Evolutionary conservation across 192 early-diverging fungal genomes (phyloP).

Genomic region (Entomortierella beljakovae): DNA sequence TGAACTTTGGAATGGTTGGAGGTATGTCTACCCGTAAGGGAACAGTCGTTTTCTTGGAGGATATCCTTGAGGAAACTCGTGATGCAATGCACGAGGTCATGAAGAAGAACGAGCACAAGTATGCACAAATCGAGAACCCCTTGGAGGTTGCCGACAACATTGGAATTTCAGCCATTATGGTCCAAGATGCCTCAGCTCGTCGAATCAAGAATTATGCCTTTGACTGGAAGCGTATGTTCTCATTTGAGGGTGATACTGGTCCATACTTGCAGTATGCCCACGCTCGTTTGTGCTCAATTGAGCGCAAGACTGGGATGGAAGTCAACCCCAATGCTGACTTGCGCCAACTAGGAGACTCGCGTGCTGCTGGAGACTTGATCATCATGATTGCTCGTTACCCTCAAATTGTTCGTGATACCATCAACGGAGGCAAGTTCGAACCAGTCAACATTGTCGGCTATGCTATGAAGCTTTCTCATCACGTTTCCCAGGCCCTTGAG

Average conservation of each 20-base stretch:
- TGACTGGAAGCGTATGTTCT: slow-evolving; percentile 91
- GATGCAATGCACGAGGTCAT: slow-evolving; percentile 93
- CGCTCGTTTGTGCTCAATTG: slow-evolving; percentile 94
- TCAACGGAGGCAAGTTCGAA: slow-evolving; percentile 69
- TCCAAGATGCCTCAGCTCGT: slow-evolving; percentile 91
- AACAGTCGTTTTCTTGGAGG: slow-evolving; percentile 94
- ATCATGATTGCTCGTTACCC: slow-evolving; percentile 86
- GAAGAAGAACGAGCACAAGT: slow-evolving; percentile 88
- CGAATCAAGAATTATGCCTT: slow-evolving; percentile 97
- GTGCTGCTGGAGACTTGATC: slow-evolving; percentile 76
- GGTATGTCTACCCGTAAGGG: slow-evolving; percentile 98
- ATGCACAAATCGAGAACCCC: slow-evolving; percentile 86
- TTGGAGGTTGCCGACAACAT: slow-evolving; percentile 85
- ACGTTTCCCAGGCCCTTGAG: slow-evolving; percentile 84
- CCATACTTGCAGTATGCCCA: slow-evolving; percentile 99
- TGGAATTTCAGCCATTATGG: slow-evolving; percentile 92
- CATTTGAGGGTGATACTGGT: slow-evolving; percentile 99
- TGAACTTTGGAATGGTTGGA: slow-evolving; percentile 95
- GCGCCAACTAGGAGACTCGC: slow-evolving; percentile 73
- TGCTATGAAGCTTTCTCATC: slow-evolving; percentile 83
- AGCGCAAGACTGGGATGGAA: slow-evolving; percentile 77
- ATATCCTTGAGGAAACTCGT: slow-evolving; percentile 89
- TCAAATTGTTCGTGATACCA: slow-evolving; percentile 78
- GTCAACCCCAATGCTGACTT: slow-evolving; percentile 77
- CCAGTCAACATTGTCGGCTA: slow-evolving; percentile 90